Evolutionary conservation across 192 early-diverging fungal genomes (phyloP).

Genomic region (Linnemannia elongata): DNA sequence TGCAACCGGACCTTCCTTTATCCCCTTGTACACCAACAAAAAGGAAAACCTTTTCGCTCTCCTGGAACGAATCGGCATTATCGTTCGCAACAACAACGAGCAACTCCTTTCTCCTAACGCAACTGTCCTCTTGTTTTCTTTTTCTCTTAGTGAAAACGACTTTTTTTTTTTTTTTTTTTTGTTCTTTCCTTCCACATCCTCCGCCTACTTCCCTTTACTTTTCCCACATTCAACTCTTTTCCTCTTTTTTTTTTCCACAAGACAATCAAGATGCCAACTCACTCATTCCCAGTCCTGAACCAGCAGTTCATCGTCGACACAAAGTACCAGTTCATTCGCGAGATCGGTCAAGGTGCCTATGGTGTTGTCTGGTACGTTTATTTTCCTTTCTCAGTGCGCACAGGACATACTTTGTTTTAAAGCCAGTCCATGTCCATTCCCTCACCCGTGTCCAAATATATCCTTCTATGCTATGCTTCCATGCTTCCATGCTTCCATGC

Average conservation of each 20-base stretch:
- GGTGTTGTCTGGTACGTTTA: conserved; percentile 89
- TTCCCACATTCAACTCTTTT: neutral
- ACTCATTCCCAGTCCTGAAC: conserved; percentile 61
- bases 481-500: neutral
- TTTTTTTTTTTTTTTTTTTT: neutral
- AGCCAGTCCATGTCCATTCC: neutral
- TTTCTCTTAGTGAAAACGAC: neutral
- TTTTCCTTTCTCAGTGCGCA: neutral
- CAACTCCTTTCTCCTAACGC: neutral
- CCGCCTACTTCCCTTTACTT: neutral
- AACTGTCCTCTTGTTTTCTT: neutral
- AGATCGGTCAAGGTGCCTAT: conserved; percentile 94
- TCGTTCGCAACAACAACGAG: conserved; percentile 1
- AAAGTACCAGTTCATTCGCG: conserved; percentile 80
- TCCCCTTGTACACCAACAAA: neutral
- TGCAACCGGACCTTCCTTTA: neutral
- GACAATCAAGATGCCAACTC: conserved; percentile 54
- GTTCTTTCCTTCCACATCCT: neutral
- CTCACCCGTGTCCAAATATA: neutral
- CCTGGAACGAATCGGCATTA: conserved; percentile 14
- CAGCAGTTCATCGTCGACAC: conserved; percentile 65
- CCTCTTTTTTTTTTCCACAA: neutral
- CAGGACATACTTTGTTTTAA: neutral
- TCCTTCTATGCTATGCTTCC: neutral
- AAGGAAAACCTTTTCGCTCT: neutral